These are phyloP conservation scores for Leptoxyphium fumago DNA, from an alignment of 2,329 filamentous ascomycete species.

Conservation along the genomic window DNA sequence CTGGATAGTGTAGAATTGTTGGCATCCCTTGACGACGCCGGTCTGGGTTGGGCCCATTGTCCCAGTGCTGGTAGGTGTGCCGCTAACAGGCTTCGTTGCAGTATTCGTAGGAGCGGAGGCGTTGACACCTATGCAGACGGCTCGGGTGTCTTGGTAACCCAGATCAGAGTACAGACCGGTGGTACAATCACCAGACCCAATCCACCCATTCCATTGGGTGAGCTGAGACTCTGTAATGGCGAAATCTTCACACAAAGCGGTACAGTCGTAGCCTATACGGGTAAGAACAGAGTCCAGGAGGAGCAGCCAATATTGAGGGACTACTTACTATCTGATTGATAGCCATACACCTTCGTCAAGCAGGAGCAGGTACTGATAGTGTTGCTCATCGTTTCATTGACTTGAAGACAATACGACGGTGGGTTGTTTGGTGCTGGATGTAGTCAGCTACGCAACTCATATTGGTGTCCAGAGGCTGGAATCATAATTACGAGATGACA, in stretches of 20 bases:
- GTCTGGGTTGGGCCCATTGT: constrained; percentile 2
- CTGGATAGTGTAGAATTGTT: constrained; percentile 2
- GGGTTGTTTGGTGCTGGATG: neutral
- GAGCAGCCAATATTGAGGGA: neutral
- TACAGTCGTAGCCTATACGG: neutral
- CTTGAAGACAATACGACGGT: neutral
- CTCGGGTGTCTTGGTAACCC: neutral
- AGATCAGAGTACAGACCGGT: neutral
- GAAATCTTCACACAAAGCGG: neutral
- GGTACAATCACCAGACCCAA: neutral
- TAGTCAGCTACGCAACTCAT: neutral
- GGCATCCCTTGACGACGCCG: constrained; percentile 1
- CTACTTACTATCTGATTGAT: neutral
- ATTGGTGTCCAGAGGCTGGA: neutral
- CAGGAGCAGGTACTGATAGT: neutral
- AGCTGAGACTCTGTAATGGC: neutral
- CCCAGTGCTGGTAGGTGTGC: neutral
- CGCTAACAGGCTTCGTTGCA: neutral
- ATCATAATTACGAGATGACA: too few relatives aligned
- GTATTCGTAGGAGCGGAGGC: neutral
- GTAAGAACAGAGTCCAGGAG: neutral
- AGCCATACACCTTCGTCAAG: neutral
- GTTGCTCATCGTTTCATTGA: neutral
- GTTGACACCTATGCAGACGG: neutral
- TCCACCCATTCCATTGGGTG: neutral